Base-by-base conservation (phyloP, 73 alveolate genomes). In the Paramecium tetraurelia region DNA sequence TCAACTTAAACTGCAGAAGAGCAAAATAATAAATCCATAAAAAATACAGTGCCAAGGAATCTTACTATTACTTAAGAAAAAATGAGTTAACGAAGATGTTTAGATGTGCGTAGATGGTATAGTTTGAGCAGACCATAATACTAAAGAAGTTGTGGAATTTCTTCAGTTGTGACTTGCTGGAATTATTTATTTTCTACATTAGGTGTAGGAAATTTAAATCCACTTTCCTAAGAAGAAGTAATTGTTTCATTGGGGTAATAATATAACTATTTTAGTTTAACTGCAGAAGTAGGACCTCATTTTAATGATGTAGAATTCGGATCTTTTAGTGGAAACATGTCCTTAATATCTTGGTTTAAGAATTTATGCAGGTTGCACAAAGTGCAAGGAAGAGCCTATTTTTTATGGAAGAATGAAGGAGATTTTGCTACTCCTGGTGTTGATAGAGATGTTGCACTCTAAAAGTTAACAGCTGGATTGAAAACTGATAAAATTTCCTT, bases 41-140 rank as follows among this genome's bases (percentile, higher is more conserved):
- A 89, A 50, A 89, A 89, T 75, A 94, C 83, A 46, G 95, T 95
- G n/a, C 98, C 97, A 6, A 89, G 94, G 75, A 95, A 95, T 80
- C 85, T 95, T 1, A 70, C 92, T 1, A 94, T 92, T 12, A 93
- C 97, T 41, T 44, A 72, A 40, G 97, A 95, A 58, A 94, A 95
- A 27, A 96, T 96, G 97, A 89, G 86, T 9, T 36, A 85, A 89
- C 93, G 98, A 59, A 95, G 92, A 86, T 87, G 43, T 68, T 53
- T 96, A 93, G 99, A 96, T 92, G 16, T 92, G 50, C 94, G 97
- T 77, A 85, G 99, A 93, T 96, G 99, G 99, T 93, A 76, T 92
- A 89, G 99, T 53, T 86, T 96, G 41, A 93, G 97, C 5, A 85
- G 99, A 41, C 98, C 99, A 2, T 75, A 96, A 86, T 95, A 96